phyloP scores from a whole-genome alignment of 345 rosid genomes.

The Eucalyptus erythrocorys region DNA sequence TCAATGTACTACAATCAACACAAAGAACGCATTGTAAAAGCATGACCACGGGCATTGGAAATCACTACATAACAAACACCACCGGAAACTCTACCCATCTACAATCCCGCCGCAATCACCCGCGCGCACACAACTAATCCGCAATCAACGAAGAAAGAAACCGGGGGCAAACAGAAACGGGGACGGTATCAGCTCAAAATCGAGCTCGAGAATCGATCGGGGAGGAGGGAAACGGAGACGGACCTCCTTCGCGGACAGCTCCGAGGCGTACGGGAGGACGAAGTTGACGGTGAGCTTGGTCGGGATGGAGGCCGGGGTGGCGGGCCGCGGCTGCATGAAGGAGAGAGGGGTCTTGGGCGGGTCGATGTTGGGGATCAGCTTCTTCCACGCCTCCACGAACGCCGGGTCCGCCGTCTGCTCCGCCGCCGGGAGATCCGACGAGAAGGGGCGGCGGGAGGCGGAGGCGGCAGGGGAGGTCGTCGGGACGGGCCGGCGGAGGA shows the following conservation, averaged over 20 bases:
- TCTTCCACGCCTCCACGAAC: slow-evolving; percentile 37
- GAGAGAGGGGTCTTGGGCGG: slow-evolving; percentile 39
- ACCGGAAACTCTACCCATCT: neutral
- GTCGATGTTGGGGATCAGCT: slow-evolving; percentile 19
- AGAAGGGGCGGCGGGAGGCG: slow-evolving; percentile 1
- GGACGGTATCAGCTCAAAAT: neutral
- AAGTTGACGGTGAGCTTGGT: slow-evolving; percentile 37
- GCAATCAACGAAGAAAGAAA: neutral
- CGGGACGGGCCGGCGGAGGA: slow-evolving; percentile 1
- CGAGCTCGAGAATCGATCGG: neutral
- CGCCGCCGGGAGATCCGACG: slow-evolving; percentile 18
- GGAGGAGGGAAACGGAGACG: neutral
- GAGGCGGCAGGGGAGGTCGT: neutral
- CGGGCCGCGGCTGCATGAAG: slow-evolving; percentile 24
- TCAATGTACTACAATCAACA: neutral
- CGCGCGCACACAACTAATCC: neutral
- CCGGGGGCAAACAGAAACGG: neutral
- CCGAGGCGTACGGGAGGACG: slow-evolving; percentile 37
- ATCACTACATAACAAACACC: neutral
- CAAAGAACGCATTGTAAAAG: neutral
- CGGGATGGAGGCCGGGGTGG: slow-evolving; percentile 28
- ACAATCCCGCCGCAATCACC: neutral
- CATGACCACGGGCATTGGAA: neutral
- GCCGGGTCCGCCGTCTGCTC: slow-evolving; percentile 7
- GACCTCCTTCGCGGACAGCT: slow-evolving; percentile 31